Percentiles rank a stretch among this genome's conserved stretches.
Conservation (phyloP, 345 rosid genomes). For the Stellera chamaejasme region DNA sequence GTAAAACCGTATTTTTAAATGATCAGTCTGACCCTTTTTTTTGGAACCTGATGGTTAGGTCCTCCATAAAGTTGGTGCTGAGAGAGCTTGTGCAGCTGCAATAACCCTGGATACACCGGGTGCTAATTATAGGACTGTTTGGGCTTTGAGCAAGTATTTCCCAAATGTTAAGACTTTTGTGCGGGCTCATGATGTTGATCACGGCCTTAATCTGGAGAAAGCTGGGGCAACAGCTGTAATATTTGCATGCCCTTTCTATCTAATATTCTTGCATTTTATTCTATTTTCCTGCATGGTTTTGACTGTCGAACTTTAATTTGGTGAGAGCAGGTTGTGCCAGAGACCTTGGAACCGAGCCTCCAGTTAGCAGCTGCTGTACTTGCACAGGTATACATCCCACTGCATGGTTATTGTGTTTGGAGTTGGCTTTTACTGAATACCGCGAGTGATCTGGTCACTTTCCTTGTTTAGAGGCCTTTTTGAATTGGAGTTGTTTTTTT, state of each 20-base stretch:
- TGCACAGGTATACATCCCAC: conserved; percentile 54
- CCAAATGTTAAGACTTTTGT: conserved; percentile 96
- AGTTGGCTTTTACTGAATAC: too few species aligned
- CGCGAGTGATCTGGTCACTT: too few species aligned
- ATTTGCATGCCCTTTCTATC: conserved; percentile 11
- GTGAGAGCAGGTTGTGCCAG: conserved; percentile 81
- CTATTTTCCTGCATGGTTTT: conserved; percentile 4
- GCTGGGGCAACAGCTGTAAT: conserved; percentile 97
- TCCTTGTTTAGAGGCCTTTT: too few species aligned
- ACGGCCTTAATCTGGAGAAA: conserved; percentile 91
- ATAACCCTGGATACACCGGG: conserved; percentile 93
- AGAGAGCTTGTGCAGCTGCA: conserved; percentile 96
- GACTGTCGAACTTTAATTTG: neutral
- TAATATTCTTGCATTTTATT: conserved; percentile 1
- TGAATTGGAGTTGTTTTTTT: neutral
- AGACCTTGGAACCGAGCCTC: conserved; percentile 94
- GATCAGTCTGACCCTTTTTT: conserved; percentile 15
- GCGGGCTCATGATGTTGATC: conserved; percentile 96
- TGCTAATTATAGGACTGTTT: conserved; percentile 97
- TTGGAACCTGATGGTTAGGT: conserved; percentile 37
- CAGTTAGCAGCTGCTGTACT: conserved; percentile 99
- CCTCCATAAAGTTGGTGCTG: conserved; percentile 95
- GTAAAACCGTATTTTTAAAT: conserved; percentile 4
- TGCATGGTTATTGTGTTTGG: conserved; percentile 3
- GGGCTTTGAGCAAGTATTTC: conserved; percentile 96